Evolutionary conservation across 176 grass and related monocot genomes (phyloP), one percentile per base, ranked within the genome.

Genomic region (Cenchrus americanus): DNA sequence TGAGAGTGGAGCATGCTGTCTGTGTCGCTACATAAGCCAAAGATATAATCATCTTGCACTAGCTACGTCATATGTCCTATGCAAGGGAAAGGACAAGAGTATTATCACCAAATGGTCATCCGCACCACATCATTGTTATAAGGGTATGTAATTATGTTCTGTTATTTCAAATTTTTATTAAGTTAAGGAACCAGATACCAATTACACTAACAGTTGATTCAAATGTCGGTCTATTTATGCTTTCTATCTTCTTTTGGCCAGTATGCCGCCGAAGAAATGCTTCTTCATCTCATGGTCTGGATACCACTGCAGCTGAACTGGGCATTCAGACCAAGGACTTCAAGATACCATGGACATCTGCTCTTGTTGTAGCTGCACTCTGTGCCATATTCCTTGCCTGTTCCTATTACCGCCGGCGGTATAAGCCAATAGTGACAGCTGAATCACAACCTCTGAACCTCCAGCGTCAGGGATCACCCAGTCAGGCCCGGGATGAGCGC

Each of bases 1-100:
- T 7, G 76, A 78, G 41, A 79, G 61, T 3, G 60, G 76, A 5
- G 43, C 43, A 9, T 79, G 76, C 23, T 65, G 76, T 59, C 24
- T 79, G 14, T 79, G 76, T 62, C 23, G 23, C 10, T 79, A 64
- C 43, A 66, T 37, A 8, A 66, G 17, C 1, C 0, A 9, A 13
- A 79, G 18, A 18, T 6, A 3, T 5, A 4, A 8, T 14, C 24
- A 47, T 7, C 14, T 27, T 32, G 77, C 23, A 79, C 26, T 79
- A 26, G 61, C 49, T 8, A 52, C 27, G 18, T 34, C 77, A 37
- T 79, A 79, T 21, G 19, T 19, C 32, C 24, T 79, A 32, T 79
- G 61, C 21, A 22, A 80, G 62, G 62, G 77, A 37, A 80, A 52
- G 59, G 77, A 80, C 18, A 66, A 2, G 2, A 1, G 65, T 66